Evolutionary conservation across 352 stramenopile species (phyloP), one percentile per base, ranked within the genome.

Genomic region (Globisporangium nagaii): DNA sequence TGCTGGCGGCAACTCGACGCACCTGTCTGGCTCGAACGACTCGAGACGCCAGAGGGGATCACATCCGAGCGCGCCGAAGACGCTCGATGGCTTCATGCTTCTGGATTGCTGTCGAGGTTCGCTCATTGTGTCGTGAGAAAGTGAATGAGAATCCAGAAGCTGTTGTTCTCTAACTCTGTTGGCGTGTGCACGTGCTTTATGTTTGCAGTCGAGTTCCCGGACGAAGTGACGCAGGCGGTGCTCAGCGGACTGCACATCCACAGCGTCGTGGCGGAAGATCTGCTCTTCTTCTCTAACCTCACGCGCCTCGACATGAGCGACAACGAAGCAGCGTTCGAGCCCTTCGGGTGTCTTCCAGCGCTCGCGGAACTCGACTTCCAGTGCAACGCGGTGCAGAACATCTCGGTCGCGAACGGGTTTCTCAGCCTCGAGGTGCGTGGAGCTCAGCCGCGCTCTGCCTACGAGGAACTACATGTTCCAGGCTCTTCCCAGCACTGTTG

Each of bases 231-330:
- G 4, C 70, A 88, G 43, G 79, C 79, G 22, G 63, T 84, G 17
- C 53, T 93, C 30, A 81, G 68, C 10, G 79, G 82, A 3, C 68
- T 85, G 30, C 62, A 73, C 45, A 89, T 90, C 43, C 75, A 56
- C 2, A 71, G 63, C 27, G 69, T 93, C 25, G 72, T 90, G n/a
- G 61, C 62, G 0, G 82, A 93, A 35, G 79, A 93, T 47, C 41
- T 93, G 39, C 68, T 90, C 30, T 93, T 88, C 65, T 93, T 90
- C 39, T 82, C 70, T 4, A 90, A 78, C 44, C 69, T 93, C 58
- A 60, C 63, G 46, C 74, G 77, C 1, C 63, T 90, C 25, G 82
- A 93, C 46, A 86, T 93, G 68, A 90, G 82, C 56, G 82, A 93
- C 66, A 93, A 93, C 47, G 75, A 93, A 67, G 73, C 71, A 0